Conservation (phyloP, 23 red algal species). For the Gracilariopsis chorda region DNA sequence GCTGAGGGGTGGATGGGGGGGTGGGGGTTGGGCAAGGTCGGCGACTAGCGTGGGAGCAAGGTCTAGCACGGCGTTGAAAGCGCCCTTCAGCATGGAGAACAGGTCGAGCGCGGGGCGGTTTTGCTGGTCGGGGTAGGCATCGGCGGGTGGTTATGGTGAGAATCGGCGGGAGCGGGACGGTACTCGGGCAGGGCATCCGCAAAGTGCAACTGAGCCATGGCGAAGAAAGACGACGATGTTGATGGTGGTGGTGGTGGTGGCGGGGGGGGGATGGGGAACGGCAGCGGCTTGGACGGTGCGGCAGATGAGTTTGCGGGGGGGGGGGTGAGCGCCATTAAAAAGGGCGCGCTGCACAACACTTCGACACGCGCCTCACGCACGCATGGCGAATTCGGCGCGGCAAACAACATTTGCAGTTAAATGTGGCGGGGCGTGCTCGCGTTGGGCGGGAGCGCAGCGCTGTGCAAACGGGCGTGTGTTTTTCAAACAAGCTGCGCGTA, state of each 20-base stretch:
- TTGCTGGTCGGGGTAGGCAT: neutral
- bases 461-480: too few species aligned
- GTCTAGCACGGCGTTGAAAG: constrained; percentile 48
- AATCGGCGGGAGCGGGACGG: neutral
- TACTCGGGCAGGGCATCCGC: constrained; percentile 35
- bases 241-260: neutral
- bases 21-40: neutral
- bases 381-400: too few species aligned
- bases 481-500: too few species aligned
- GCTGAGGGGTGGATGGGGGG: neutral
- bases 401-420: too few species aligned
- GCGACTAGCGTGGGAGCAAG: constrained; percentile 23
- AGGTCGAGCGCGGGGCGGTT: constrained; percentile 34
- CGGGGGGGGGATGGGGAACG: neutral
- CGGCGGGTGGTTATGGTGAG: constrained; percentile 8
- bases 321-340: neutral
- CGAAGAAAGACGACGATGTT: too few species aligned
- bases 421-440: too few species aligned
- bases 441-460: too few species aligned
- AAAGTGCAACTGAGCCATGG: constrained; percentile 61
- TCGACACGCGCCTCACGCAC: neutral
- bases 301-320: neutral
- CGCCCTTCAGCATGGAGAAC: constrained; percentile 41
- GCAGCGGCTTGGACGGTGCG: neutral
- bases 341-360: neutral